Evolutionary conservation across 2,329 filamentous ascomycete species (phyloP).

Genomic region (Drechslerella stenobrocha): DNA sequence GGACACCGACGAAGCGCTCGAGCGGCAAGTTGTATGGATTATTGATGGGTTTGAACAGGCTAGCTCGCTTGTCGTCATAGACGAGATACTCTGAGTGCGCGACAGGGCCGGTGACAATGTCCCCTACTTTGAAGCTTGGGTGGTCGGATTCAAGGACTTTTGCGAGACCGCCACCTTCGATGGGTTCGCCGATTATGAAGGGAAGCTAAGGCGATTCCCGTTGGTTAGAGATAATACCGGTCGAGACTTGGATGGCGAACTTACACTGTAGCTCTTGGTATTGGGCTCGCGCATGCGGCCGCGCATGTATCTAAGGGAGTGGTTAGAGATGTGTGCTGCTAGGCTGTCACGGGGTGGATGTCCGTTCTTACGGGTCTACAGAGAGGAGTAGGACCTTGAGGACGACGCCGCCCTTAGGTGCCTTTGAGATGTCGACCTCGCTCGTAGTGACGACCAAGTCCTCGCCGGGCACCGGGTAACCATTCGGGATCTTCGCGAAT

Average conservation of each 20-base stretch:
- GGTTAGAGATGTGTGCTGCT: conserved; percentile 5
- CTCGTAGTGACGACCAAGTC: conserved; percentile 69
- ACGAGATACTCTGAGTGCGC: conserved; percentile 71
- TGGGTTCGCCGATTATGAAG: conserved; percentile 66
- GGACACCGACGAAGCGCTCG: conserved; percentile 70
- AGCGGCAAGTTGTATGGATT: conserved; percentile 71
- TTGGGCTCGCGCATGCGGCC: conserved; percentile 71
- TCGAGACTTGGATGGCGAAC: conserved; percentile 44
- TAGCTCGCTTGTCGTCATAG: conserved; percentile 59
- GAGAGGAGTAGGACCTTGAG: conserved; percentile 73
- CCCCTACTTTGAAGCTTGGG: conserved; percentile 67
- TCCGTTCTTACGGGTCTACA: conserved; percentile 65
- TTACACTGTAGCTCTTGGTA: conserved; percentile 66
- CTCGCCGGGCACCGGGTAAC: conserved; percentile 69
- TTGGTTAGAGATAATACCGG: background rate
- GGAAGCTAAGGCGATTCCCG: conserved; percentile 56
- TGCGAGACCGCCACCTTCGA: conserved; percentile 67
- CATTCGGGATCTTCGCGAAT: conserved; percentile 21
- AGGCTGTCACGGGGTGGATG: background rate
- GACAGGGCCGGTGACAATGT: conserved; percentile 65
- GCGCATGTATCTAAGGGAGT: conserved; percentile 66
- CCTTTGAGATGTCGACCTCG: conserved; percentile 67
- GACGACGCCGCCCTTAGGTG: conserved; percentile 68
- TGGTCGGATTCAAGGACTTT: conserved; percentile 72
- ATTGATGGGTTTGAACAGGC: conserved; percentile 62